phyloP scores from a whole-genome alignment of 2,329 filamentous ascomycete genomes.

The Metarhizium guizhouense region DNA sequence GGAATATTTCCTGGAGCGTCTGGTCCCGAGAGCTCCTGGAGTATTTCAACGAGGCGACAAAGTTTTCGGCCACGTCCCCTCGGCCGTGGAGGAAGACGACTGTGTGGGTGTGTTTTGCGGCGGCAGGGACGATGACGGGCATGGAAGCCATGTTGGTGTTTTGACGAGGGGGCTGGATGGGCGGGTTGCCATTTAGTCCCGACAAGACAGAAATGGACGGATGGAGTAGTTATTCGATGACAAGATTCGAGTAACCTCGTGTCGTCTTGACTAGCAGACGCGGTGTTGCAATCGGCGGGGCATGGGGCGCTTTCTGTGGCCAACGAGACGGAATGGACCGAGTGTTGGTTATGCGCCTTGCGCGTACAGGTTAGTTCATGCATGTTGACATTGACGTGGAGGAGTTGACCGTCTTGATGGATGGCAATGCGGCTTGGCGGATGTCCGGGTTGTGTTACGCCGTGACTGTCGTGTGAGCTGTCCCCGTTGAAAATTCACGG shows the following conservation, averaged over 20 bases:
- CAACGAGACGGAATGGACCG: background rate
- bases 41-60: conserved; percentile 20
- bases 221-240: too few species aligned
- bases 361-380: background rate
- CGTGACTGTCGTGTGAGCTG: too few species aligned
- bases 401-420: too few species aligned
- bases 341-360: background rate
- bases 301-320: background rate
- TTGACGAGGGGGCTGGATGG: background rate
- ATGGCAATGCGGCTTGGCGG: too few species aligned
- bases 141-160: conserved; percentile 1
- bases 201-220: background rate
- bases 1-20: conserved; percentile 29
- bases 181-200: background rate
- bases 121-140: conserved; percentile 8
- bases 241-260: too few species aligned
- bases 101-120: conserved; percentile 28
- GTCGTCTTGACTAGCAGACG: too few species aligned
- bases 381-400: background rate
- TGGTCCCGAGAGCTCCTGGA: conserved; percentile 21
- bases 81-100: conserved; percentile 37
- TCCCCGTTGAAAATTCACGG: too few species aligned
- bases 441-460: too few species aligned
- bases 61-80: conserved; percentile 27
- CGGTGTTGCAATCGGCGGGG: background rate